phyloP scores from a whole-genome alignment of 2,329 filamentous ascomycete genomes.

The Phialemoniopsis sp. region DNA sequence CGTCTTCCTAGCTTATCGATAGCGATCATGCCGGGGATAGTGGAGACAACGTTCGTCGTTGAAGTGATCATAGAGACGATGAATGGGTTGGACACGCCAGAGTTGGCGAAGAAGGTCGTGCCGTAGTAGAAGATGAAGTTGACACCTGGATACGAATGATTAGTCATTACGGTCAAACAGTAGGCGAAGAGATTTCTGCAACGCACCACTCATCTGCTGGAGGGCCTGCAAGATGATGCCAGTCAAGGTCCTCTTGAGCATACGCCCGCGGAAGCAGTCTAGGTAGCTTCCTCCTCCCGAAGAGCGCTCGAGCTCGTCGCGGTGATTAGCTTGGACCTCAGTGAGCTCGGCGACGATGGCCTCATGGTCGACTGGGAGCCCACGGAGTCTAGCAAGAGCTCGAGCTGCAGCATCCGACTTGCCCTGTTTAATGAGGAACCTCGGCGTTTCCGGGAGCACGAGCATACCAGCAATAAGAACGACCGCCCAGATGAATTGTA shows the following conservation, averaged over 20 bases:
- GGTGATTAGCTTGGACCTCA: conserved; percentile 57
- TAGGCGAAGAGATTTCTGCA: too few relatives aligned
- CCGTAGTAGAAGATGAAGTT: conserved; percentile 76
- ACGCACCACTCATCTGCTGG: too few relatives aligned
- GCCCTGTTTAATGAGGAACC: conserved; percentile 60
- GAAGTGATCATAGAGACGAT: conserved; percentile 69
- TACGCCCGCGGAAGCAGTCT: conserved; percentile 43
- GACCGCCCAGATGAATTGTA: conserved; percentile 62
- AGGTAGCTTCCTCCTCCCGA: conserved; percentile 40
- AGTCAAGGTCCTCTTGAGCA: conserved; percentile 54
- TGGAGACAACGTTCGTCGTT: conserved; percentile 71
- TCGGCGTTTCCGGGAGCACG: conserved; percentile 64
- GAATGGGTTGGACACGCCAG: conserved; percentile 64
- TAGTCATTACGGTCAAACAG: too few relatives aligned
- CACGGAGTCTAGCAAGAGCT: conserved; percentile 52
- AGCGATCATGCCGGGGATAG: conserved; percentile 67
- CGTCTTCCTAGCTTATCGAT: conserved; percentile 69
- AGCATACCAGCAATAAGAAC: conserved; percentile 58
- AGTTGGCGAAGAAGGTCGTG: conserved; percentile 65
- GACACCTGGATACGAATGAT: conserved; percentile 48
- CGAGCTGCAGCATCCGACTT: conserved; percentile 45
- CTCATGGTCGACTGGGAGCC: conserved; percentile 50
- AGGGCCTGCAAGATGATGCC: conserved; percentile 60
- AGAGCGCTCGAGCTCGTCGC: conserved; percentile 51
- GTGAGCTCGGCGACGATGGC: conserved; percentile 54